Evolutionary conservation across 352 stramenopile species (phyloP).

Genomic region (Bremia lactucae): DNA sequence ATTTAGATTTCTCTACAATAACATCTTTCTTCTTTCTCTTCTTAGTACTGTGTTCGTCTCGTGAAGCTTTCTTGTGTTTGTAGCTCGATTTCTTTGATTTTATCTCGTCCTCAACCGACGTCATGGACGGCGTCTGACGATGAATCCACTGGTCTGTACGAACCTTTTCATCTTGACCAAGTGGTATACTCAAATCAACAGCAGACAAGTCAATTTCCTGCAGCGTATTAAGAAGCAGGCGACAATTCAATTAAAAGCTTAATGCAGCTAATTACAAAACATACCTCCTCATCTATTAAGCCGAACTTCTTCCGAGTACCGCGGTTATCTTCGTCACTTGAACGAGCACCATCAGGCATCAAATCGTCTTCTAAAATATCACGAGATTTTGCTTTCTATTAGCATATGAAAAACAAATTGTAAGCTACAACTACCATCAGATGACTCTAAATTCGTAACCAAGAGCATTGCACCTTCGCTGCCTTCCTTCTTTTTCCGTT

Average conservation of each 20-base stretch:
- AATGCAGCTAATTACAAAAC: neutral
- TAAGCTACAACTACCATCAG: neutral
- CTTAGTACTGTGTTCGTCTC: conserved; percentile 22
- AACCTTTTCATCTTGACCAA: conserved; percentile 66
- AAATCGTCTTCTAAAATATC: conserved; percentile 61
- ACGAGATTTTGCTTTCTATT: conserved; percentile 35
- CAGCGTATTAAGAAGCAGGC: neutral
- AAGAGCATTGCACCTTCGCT: conserved; percentile 29
- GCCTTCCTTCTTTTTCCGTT: conserved; percentile 67
- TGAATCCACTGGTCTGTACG: conserved; percentile 76
- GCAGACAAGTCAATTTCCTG: conserved; percentile 61
- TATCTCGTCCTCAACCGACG: conserved; percentile 27
- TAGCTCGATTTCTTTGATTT: conserved; percentile 64
- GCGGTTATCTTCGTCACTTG: conserved; percentile 57
- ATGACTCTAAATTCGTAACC: neutral
- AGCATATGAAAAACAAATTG: neutral
- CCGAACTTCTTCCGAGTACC: conserved; percentile 40
- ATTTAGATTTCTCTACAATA: conserved; percentile 25
- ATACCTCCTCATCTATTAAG: conserved; percentile 27
- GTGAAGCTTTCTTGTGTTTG: conserved; percentile 35
- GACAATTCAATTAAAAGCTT: neutral
- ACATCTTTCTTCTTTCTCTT: conserved; percentile 37
- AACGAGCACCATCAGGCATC: conserved; percentile 64
- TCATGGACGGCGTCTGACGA: conserved; percentile 30
- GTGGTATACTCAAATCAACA: conserved; percentile 67